These are phyloP conservation scores for Neurospora crassa DNA, from an alignment of 2,329 filamentous ascomycete genomes.

Conservation along the genomic window DNA sequence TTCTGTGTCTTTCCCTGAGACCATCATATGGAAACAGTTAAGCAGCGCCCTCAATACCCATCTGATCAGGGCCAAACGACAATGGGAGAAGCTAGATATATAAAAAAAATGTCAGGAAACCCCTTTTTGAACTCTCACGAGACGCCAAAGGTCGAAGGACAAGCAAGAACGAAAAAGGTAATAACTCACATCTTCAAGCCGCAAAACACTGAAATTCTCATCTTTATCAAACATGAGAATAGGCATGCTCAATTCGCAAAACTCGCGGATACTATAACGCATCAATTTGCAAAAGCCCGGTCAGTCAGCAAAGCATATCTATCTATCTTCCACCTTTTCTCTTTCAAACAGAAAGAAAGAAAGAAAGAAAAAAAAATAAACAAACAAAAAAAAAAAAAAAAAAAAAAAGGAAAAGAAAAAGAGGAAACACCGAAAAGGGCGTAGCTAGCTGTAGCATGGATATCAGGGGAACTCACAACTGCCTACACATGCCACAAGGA, in stretches of 20 bases:
- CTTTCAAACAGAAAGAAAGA: background rate
- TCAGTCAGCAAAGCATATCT: slow-evolving; percentile 3
- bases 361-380: too few relatives aligned
- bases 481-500: slow-evolving; percentile 93
- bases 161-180: background rate
- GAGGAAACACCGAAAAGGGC: background rate
- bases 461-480: slow-evolving; percentile 50
- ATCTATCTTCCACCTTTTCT: background rate
- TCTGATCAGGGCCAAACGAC: slow-evolving; percentile 18
- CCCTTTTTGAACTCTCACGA: background rate
- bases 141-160: background rate
- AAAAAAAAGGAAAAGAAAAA: too few relatives aligned
- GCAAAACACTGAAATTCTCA: slow-evolving; percentile 60
- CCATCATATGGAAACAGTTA: background rate
- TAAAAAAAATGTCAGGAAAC: background rate
- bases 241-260: slow-evolving; percentile 57
- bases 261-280: slow-evolving; percentile 59
- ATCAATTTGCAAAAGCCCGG: background rate
- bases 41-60: slow-evolving; percentile 4
- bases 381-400: background rate
- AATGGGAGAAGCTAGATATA: slow-evolving; percentile 15
- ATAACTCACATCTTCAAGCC: slow-evolving; percentile 39
- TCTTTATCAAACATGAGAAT: slow-evolving; percentile 90
- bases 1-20: background rate
- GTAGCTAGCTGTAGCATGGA: too few relatives aligned